Evolutionary conservation across 2,329 filamentous ascomycete species (phyloP), one percentile per base, ranked within the genome.

Genomic region (Penicillium sp.): DNA sequence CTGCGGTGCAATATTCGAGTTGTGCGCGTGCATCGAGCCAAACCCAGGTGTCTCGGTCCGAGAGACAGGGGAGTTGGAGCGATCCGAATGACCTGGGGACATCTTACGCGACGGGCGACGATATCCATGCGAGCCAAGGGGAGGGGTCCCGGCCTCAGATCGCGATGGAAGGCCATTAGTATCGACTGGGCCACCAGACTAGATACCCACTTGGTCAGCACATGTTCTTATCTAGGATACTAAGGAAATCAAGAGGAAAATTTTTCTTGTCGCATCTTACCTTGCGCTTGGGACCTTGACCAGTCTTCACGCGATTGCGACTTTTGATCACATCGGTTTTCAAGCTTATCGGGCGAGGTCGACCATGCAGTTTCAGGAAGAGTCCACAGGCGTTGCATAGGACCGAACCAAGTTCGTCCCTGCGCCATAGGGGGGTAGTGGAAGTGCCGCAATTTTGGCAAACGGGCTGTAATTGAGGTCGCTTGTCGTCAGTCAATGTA

Each of bases 321-420:
- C 92, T 97, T 81, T 99, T 99, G 79, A 99, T 99, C 64, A 97
- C 93, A 79, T 99, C 94, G 45, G 94, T 97, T 82, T 99, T 99
- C 67, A 99, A 83, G 66, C 90, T 96, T 73, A 96, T 97, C 64
- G 94, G 94, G 53, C 94, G 87, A 57, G 94, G 86, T 26, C 92
- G 89, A 61, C 92, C 92, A 73, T 99, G 94, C 64, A 99, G 83
- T 82, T 99, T 99, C 68, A 97, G 83, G 76, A 97, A 99, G 53
- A 99, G 83, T 56, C 94, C 94, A 76, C 94, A 99, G 68, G 94
- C 94, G 78, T 99, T 99, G 85, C 94, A 99, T 48, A 99, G 88
- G 35, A 99, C 93, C 0, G 91, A 89, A 63, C 94, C 94, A 67
- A 88, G 85, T 79, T 99, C 94, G 81, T 99, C 94, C 78, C 94